Evolutionary conservation across 164 flowering plant species (phyloP).

Genomic region (Malania oleifera): DNA sequence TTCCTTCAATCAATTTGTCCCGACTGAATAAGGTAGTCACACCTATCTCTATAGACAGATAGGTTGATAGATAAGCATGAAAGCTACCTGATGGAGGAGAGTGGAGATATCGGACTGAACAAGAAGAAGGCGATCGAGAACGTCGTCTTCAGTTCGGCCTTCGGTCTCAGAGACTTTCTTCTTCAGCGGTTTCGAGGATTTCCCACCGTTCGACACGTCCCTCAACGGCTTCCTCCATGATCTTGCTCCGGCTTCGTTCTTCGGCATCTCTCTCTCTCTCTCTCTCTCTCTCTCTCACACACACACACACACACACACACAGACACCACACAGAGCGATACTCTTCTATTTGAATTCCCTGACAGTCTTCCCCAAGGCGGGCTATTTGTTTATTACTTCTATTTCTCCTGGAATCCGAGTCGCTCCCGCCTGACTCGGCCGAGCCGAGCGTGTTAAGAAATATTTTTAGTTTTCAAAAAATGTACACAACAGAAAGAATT

Average conservation of each 20-base stretch:
- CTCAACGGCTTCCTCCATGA: conserved; percentile 43
- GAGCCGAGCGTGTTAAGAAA: too few species aligned
- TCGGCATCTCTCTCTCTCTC: conserved; percentile 22
- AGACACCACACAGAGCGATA: background rate
- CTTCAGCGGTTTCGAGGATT: conserved; percentile 12
- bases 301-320: background rate
- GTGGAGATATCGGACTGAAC: conserved; percentile 59
- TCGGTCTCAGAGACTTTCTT: conserved; percentile 13
- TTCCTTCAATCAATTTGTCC: too few species aligned
- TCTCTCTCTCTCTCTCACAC: conserved; percentile 10
- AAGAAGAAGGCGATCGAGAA: conserved; percentile 62
- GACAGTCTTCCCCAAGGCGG: conserved; percentile 5
- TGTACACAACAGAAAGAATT: too few species aligned
- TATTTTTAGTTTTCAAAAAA: too few species aligned
- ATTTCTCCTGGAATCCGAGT: too few species aligned
- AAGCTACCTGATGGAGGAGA: conserved; percentile 47
- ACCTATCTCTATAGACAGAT: too few species aligned
- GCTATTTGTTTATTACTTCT: conserved; percentile 2
- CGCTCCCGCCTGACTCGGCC: too few species aligned
- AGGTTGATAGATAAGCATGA: too few species aligned
- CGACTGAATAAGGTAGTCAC: too few species aligned
- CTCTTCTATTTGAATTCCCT: conserved; percentile 8
- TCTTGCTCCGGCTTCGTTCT: conserved; percentile 23
- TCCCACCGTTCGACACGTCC: conserved; percentile 41
- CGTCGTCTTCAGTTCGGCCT: conserved; percentile 13